phyloP scores from a whole-genome alignment of 495 filamentous ascomycete genomes.

The Penicillium bovifimosum region DNA sequence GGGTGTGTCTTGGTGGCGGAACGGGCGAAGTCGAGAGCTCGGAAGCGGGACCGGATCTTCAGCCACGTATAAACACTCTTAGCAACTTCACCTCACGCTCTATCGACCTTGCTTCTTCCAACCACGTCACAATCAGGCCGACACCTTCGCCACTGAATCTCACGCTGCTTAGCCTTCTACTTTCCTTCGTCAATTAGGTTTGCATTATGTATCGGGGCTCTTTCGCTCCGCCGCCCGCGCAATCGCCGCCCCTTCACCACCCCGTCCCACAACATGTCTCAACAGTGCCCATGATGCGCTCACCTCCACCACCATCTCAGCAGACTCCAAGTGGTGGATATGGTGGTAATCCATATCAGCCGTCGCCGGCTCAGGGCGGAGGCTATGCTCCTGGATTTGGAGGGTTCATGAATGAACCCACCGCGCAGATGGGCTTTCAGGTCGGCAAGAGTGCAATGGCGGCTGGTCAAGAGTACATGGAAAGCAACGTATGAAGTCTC shows the following conservation, averaged over 20 bases:
- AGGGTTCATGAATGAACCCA: conserved; percentile 89
- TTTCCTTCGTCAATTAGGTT: conserved; percentile 5
- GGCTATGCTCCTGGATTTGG: conserved; percentile 68
- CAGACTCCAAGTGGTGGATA: conserved; percentile 61
- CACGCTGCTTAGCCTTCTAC: conserved; percentile 1
- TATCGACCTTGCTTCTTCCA: conserved; percentile 9
- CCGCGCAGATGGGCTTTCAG: conserved; percentile 94
- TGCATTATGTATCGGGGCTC: conserved; percentile 71
- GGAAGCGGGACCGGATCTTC: conserved; percentile 27
- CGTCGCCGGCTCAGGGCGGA: conserved; percentile 44
- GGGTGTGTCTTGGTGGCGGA: conserved; percentile 29
- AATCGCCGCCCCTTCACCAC: conserved; percentile 95
- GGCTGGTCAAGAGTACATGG: conserved; percentile 86
- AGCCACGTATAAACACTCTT: conserved; percentile 44
- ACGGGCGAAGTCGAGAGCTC: conserved; percentile 28
- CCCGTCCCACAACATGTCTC: conserved; percentile 98
- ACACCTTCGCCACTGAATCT: neutral
- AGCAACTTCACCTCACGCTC: conserved; percentile 1
- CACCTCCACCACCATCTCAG: conserved; percentile 81
- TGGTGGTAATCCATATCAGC: conserved; percentile 68
- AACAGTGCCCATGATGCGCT: conserved; percentile 97
- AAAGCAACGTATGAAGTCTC: conserved; percentile 65
- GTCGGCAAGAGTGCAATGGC: conserved; percentile 86
- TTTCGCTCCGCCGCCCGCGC: conserved; percentile 69
- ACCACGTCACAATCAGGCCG: conserved; percentile 4